A percentile compares a stretch with the other conserved stretches of the same genome.
These are phyloP conservation scores for Alternaria longipes DNA, from an alignment of 2,329 filamentous ascomycete species.

Conservation along the genomic window DNA sequence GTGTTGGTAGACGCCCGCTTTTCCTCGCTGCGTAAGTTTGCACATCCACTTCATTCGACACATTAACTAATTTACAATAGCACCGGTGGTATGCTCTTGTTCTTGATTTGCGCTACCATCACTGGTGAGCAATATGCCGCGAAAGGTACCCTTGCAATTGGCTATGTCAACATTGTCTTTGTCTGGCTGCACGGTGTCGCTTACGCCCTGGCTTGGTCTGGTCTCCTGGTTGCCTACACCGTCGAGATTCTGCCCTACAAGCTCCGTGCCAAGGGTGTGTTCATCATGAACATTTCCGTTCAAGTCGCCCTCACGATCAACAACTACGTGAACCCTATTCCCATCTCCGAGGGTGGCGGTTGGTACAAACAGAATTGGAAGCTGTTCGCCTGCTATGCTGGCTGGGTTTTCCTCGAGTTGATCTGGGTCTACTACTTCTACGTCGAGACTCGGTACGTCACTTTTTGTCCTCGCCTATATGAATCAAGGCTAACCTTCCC, in stretches of 20 bases:
- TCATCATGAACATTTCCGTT: constrained; percentile 67
- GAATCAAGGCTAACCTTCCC: constrained; percentile 12
- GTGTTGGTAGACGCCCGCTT: constrained; percentile 55
- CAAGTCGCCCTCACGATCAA: constrained; percentile 65
- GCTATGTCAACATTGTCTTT: constrained; percentile 56
- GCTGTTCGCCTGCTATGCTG: constrained; percentile 70
- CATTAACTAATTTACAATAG: background rate
- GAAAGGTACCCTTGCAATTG: constrained; percentile 47
- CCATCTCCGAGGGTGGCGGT: constrained; percentile 51
- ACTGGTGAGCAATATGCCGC: constrained; percentile 57
- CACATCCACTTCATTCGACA: background rate
- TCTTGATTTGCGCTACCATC: background rate
- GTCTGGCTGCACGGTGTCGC: constrained; percentile 59
- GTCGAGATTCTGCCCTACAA: constrained; percentile 58
- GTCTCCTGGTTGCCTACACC: constrained; percentile 62
- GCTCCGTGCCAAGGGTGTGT: constrained; percentile 56
- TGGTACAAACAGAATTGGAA: constrained; percentile 69
- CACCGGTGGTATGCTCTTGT: background rate
- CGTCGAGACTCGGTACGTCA: constrained; percentile 63
- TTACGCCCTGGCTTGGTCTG: constrained; percentile 56
- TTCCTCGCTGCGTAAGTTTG: constrained; percentile 39
- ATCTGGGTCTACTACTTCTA: constrained; percentile 71
- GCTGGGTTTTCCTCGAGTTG: constrained; percentile 67
- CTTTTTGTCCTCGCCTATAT: constrained; percentile 5
- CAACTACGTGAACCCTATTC: constrained; percentile 66